Evolutionary conservation across 2,329 filamentous ascomycete species (phyloP).

Genomic region (Hortaea werneckii): DNA sequence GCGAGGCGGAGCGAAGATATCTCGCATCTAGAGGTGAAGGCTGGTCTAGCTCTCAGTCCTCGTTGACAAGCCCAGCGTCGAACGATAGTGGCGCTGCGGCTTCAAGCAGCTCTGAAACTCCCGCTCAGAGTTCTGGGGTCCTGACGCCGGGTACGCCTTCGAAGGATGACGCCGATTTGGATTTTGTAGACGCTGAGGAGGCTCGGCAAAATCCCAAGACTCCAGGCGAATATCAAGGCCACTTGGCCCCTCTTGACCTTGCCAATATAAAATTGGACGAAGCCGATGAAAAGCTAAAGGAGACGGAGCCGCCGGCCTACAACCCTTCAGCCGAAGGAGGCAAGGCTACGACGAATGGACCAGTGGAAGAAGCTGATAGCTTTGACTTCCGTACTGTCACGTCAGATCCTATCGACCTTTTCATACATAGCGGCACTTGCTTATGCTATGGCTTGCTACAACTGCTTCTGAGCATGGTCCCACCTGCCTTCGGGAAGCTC

Average conservation of each 20-base stretch:
- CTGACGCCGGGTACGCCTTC: slow-evolving; percentile 7
- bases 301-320: neutral
- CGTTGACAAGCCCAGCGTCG: neutral
- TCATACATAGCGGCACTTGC: slow-evolving; percentile 79
- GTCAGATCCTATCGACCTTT: slow-evolving; percentile 64
- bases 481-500: slow-evolving; percentile 78
- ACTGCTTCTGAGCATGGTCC: slow-evolving; percentile 83
- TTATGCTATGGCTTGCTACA: slow-evolving; percentile 84
- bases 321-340: neutral
- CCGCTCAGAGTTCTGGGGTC: slow-evolving; percentile 7
- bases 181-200: slow-evolving; percentile 50
- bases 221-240: slow-evolving; percentile 38
- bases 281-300: slow-evolving; percentile 1
- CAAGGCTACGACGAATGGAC: slow-evolving; percentile 3
- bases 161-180: slow-evolving; percentile 32
- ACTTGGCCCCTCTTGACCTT: slow-evolving; percentile 27
- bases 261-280: slow-evolving; percentile 18
- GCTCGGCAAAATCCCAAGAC: slow-evolving; percentile 36
- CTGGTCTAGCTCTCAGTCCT: neutral
- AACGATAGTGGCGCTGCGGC: slow-evolving; percentile 19
- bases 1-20: slow-evolving; percentile 60
- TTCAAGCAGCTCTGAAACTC: neutral
- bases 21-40: slow-evolving; percentile 17
- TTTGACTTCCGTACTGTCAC: slow-evolving; percentile 56
- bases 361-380: slow-evolving; percentile 26